Conservation (phyloP, 2,329 filamentous ascomycete genomes). For the Thermothelomyces thermophilus region DNA sequence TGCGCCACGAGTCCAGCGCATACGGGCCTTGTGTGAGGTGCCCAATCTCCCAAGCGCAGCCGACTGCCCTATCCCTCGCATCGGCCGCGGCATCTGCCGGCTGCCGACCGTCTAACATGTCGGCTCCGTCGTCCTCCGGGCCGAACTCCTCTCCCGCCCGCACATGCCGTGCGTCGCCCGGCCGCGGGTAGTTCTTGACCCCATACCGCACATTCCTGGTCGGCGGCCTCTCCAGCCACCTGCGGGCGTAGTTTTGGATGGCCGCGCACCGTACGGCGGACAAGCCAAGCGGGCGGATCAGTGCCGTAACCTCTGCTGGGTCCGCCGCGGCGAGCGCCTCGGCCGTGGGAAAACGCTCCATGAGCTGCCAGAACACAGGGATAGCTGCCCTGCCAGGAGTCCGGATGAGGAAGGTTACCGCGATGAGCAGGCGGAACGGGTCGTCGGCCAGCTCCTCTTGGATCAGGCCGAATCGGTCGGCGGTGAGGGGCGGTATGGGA, state of each 20-base stretch:
- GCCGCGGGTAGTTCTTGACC: constrained; percentile 41
- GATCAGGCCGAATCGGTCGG: constrained; percentile 65
- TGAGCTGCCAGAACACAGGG: constrained; percentile 65
- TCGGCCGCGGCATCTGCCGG: constrained; percentile 17
- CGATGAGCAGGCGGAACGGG: constrained; percentile 75
- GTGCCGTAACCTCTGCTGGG: constrained; percentile 43
- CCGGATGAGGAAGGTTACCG: constrained; percentile 77
- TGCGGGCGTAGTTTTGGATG: constrained; percentile 63
- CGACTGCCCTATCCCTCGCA: constrained; percentile 17
- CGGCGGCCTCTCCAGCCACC: constrained; percentile 62
- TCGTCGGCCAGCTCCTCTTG: constrained; percentile 71
- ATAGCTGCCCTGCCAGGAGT: constrained; percentile 69
- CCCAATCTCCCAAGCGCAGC: constrained; percentile 70
- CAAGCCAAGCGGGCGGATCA: constrained; percentile 67
- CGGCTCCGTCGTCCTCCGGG: constrained; percentile 22
- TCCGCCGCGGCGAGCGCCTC: constrained; percentile 53
- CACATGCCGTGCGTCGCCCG: constrained; percentile 28
- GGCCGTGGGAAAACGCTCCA: constrained; percentile 61
- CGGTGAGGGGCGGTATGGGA: constrained; percentile 61
- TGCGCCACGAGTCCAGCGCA: constrained; percentile 83
- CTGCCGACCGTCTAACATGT: constrained; percentile 16
- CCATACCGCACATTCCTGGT: constrained; percentile 46
- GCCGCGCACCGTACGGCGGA: constrained; percentile 59
- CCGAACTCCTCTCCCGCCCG: constrained; percentile 27
- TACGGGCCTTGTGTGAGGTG: constrained; percentile 79